Percentiles rank a stretch among this genome's conserved stretches.
These are phyloP conservation scores for Colletotrichum incanum DNA, from an alignment of 2,329 filamentous ascomycete species.

Conservation along the genomic window DNA sequence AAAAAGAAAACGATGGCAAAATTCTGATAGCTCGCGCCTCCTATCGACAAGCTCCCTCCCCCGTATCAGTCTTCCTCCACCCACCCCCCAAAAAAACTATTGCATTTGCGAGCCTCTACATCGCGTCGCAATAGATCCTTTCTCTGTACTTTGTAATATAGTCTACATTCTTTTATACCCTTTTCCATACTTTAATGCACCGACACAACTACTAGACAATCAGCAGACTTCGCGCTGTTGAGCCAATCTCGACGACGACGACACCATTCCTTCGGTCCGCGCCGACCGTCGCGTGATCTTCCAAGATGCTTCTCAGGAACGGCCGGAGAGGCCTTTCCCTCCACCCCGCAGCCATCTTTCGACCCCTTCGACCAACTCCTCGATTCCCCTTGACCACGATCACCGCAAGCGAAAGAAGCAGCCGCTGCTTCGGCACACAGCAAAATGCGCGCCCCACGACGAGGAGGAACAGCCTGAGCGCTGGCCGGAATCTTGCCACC, in stretches of 20 bases:
- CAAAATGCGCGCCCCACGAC: slow-evolving; percentile 18
- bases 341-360: slow-evolving; percentile 37
- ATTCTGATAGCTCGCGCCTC: slow-evolving; percentile 27
- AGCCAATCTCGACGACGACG: not conserved
- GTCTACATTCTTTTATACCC: slow-evolving; percentile 16
- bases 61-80: slow-evolving; percentile 4
- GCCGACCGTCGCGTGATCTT: slow-evolving; percentile 14
- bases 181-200: slow-evolving; percentile 36
- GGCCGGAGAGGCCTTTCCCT: slow-evolving; percentile 39
- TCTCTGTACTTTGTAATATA: slow-evolving; percentile 42
- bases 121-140: slow-evolving; percentile 21
- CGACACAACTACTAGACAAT: slow-evolving; percentile 9
- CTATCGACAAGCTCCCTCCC: slow-evolving; percentile 20
- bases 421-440: slow-evolving; percentile 31
- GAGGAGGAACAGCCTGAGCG: slow-evolving; percentile 31
- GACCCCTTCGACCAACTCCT: slow-evolving; percentile 25
- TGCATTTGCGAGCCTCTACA: slow-evolving; percentile 8
- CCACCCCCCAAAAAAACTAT: not conserved
- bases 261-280: slow-evolving; percentile 11
- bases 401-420: slow-evolving; percentile 3
- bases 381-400: slow-evolving; percentile 10
- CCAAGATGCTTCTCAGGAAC: slow-evolving; percentile 42
- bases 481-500: slow-evolving; percentile 56
- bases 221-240: slow-evolving; percentile 27
- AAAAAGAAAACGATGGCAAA: slow-evolving; percentile 11